Conservation (phyloP, 352 stramenopile species). For the Phytophthora pisi region DNA sequence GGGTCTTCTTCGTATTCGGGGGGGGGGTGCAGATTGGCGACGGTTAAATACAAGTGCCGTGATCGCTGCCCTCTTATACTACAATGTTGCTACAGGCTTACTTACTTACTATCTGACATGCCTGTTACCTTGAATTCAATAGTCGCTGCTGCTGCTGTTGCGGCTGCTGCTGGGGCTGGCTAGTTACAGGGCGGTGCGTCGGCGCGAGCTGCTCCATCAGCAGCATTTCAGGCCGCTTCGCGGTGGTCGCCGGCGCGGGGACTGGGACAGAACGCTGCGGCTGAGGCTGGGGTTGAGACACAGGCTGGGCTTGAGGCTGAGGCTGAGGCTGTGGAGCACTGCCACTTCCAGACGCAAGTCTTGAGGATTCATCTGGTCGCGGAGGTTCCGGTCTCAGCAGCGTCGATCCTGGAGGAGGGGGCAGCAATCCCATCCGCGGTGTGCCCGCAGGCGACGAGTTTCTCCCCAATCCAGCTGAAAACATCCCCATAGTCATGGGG, state of each 20-base stretch:
- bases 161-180: slow-evolving; percentile 31
- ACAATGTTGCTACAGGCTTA: slow-evolving; percentile 47
- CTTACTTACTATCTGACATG: slow-evolving; percentile 51
- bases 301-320: slow-evolving; percentile 19
- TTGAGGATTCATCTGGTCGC: slow-evolving; percentile 40
- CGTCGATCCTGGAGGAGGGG: slow-evolving; percentile 32
- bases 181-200: slow-evolving; percentile 32
- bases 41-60: slow-evolving; percentile 36
- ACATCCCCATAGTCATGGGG: slow-evolving; percentile 43
- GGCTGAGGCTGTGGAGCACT: slow-evolving; percentile 16
- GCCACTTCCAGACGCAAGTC: slow-evolving; percentile 33
- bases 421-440: slow-evolving; percentile 36
- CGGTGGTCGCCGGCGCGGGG: slow-evolving; percentile 8
- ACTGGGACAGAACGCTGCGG: slow-evolving; percentile 20
- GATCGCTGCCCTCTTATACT: slow-evolving; percentile 39
- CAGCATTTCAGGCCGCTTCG: slow-evolving; percentile 44
- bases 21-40: slow-evolving; percentile 23
- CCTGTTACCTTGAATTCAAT: slow-evolving; percentile 50
- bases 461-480: slow-evolving; percentile 33
- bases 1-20: slow-evolving; percentile 32
- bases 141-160: slow-evolving; percentile 41
- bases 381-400: slow-evolving; percentile 34
- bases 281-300: slow-evolving; percentile 21
- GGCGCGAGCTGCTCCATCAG: slow-evolving; percentile 42
- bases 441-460: slow-evolving; percentile 34